A percentile compares a stretch with the other conserved stretches of the same genome.
Conservation (phyloP, 257 asterid genomes). For the Lavandula angustifolia region DNA sequence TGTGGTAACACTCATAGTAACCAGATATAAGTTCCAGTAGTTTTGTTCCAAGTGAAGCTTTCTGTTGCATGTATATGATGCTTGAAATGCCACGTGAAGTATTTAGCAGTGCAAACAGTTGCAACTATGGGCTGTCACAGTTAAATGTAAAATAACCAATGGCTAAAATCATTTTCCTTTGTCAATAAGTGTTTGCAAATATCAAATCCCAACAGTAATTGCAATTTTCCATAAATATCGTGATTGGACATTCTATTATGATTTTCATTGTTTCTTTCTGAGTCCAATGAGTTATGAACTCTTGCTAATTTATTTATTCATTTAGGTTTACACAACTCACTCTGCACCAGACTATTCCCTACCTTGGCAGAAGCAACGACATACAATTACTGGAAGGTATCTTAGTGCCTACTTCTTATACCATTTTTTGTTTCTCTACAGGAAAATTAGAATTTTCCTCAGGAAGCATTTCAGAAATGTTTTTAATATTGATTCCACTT, state of each 20-base stretch:
- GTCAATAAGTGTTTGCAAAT: not conserved
- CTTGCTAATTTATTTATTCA: constrained; percentile 1
- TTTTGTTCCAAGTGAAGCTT: not conserved
- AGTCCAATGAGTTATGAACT: not conserved
- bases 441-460: not conserved
- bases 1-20: not conserved
- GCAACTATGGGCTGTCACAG: not conserved
- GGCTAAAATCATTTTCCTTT: constrained; percentile 5
- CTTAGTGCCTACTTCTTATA: constrained; percentile 24
- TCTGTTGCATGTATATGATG: not conserved
- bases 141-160: not conserved
- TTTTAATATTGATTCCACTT: not conserved
- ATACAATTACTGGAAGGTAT: constrained; percentile 93
- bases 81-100: not conserved
- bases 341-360: constrained; percentile 95
- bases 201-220: not conserved
- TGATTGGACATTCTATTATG: constrained; percentile 5
- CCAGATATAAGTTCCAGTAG: not conserved
- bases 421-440: not conserved
- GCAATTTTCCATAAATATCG: not conserved
- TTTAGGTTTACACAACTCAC: constrained; percentile 88
- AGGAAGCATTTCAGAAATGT: not conserved
- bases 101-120: not conserved
- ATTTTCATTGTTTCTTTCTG: not conserved
- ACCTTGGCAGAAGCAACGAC: constrained; percentile 97